Evolutionary conservation across 768 basidiomycete species (phyloP).

Genomic region (Hygrocybe punicea): DNA sequence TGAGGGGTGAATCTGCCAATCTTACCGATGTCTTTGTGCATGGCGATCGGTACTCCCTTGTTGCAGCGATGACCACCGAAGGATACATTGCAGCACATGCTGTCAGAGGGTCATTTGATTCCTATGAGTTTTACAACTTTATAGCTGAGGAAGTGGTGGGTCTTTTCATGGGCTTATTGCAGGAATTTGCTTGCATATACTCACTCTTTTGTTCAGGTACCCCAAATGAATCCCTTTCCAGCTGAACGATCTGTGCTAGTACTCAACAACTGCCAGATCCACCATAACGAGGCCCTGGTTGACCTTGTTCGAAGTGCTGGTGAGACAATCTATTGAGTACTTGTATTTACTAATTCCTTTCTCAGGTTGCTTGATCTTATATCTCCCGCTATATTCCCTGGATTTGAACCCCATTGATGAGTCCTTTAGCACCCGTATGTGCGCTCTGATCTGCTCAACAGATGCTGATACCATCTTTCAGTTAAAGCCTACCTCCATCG

Average conservation of each 20-base stretch:
- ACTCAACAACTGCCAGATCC: constrained; percentile 39
- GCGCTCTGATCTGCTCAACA: background rate
- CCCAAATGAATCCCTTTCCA: constrained; percentile 36
- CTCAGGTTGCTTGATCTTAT: constrained; percentile 20
- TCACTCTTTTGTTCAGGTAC: constrained; percentile 22
- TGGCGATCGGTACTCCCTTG: constrained; percentile 31
- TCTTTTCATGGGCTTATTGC: constrained; percentile 2
- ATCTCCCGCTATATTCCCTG: constrained; percentile 36
- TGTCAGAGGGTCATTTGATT: constrained; percentile 35
- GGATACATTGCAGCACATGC: constrained; percentile 35
- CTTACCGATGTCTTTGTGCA: constrained; percentile 22
- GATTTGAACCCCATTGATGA: constrained; percentile 26
- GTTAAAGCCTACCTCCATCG: constrained; percentile 26
- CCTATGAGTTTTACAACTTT: constrained; percentile 35
- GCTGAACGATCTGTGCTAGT: constrained; percentile 28
- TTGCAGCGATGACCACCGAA: constrained; percentile 33
- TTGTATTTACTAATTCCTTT: background rate
- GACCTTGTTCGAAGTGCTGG: constrained; percentile 25
- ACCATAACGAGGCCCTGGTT: constrained; percentile 30
- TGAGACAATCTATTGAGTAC: constrained; percentile 8
- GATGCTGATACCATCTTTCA: constrained; percentile 4
- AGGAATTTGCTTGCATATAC: background rate
- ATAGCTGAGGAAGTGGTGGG: constrained; percentile 36
- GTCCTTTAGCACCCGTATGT: constrained; percentile 29
- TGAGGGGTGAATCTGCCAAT: constrained; percentile 14